Evolutionary conservation across 805 yeast species (phyloP).

Genomic region (Yarrowia yakushimensis): DNA sequence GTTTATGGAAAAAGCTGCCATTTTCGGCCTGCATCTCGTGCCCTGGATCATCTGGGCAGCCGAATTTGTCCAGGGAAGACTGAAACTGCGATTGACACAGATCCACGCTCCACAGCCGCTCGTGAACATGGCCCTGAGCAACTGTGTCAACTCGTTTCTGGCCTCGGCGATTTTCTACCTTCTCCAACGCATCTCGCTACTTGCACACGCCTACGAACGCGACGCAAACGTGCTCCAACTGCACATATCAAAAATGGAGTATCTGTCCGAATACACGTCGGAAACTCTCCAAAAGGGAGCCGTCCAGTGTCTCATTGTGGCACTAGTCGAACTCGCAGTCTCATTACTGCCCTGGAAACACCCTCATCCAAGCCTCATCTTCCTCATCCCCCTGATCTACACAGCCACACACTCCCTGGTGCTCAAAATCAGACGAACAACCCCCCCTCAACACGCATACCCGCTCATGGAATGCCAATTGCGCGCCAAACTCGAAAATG

Average conservation of each 20-base stretch:
- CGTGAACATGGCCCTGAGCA: not conserved
- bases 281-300: conserved; percentile 4
- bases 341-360: not conserved
- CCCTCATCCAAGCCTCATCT: not conserved
- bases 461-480: conserved; percentile 17
- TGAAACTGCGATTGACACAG: not conserved
- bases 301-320: not conserved
- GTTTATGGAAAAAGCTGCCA: not conserved
- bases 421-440: not conserved
- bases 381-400: not conserved
- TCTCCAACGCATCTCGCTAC: not conserved
- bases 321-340: not conserved
- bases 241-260: conserved; percentile 4
- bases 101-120: not conserved
- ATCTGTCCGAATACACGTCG: conserved; percentile 12
- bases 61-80: not conserved
- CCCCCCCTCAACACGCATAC: not conserved
- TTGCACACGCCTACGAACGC: not conserved
- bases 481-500: not conserved
- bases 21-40: not conserved
- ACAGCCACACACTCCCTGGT: not conserved
- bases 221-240: conserved; percentile 11
- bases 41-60: conserved; percentile 14
- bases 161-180: conserved; percentile 13
- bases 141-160: conserved; percentile 2